Base-by-base conservation (phyloP, 495 filamentous ascomycete genomes). In the Apodospora peruviana region DNA sequence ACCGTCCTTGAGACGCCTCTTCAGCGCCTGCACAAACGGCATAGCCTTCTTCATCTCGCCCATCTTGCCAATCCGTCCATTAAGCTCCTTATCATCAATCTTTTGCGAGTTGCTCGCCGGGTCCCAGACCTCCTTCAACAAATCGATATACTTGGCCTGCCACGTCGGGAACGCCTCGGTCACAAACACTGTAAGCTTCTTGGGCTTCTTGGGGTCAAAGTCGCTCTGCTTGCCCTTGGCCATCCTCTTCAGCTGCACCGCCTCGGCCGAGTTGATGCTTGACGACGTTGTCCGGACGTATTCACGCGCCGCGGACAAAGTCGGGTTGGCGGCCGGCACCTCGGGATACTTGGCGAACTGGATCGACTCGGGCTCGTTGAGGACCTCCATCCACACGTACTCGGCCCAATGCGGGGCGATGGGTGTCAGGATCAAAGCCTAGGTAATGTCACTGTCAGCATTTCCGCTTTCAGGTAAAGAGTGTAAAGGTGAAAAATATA, bases 31-130 rank as follows among this genome's bases (percentile, higher is more conserved):
- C 4, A 97, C 82, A 59, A 96, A 98, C 4, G 94, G 94, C 93
- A 97, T 97, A 21, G 88, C 91, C 68, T 91, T 89, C 80, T 98
- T 98, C 79, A 86, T 88, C 69, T 96, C 91, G 39, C 66, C 67
- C 59, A 93, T 79, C 71, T 90, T 90, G 57, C 76, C 79, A 18
- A 91, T 78, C 58, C 83, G 79, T 43, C 78, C 78, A 57, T 79
- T 87, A 17, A 96, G 70, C 45, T 78, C 79, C 72, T 93, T 94
- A 59, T 95, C 88, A 52, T 94, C 82, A 50, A 88, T 52, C 49
- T 60, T 78, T 27, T 79, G 69, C 16, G 54, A 53, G 39, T 61
- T 60, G 40, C 64, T 61, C 17, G 37, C 57, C 18, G 62, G 51
- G 43, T 78, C 65, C 67, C 72, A 77, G 9, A 74, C 50, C 49